These are phyloP conservation scores for Panicum hallii DNA, from an alignment of 202 grass and related monocot genomes.

Conservation along the genomic window DNA sequence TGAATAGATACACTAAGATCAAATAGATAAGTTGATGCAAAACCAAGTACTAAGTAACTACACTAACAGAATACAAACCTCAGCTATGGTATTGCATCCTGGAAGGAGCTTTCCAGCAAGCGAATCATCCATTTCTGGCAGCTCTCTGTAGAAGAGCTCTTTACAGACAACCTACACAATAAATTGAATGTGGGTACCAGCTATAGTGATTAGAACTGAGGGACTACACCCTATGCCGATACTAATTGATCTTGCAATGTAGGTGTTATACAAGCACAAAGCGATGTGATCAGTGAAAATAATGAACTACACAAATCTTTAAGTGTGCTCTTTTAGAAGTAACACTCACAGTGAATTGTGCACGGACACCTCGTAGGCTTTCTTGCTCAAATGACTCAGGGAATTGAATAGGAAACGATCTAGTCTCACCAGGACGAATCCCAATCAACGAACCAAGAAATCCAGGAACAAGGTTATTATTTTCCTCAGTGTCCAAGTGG, in stretches of 20 bases:
- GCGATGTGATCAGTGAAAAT: slow-evolving; percentile 8
- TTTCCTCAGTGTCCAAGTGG: slow-evolving; percentile 96
- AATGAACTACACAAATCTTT: neutral
- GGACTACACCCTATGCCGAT: neutral
- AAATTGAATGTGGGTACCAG: slow-evolving; percentile 27
- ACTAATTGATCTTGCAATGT: slow-evolving; percentile 7
- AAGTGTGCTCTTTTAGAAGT: slow-evolving; percentile 40
- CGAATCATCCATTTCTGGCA: slow-evolving; percentile 84
- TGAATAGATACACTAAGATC: slow-evolving; percentile 8
- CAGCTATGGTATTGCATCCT: slow-evolving; percentile 78
- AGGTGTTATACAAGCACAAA: slow-evolving; percentile 38
- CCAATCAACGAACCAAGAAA: slow-evolving; percentile 94
- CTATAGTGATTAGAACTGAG: slow-evolving; percentile 10
- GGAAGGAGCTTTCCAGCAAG: slow-evolving; percentile 85
- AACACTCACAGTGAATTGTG: slow-evolving; percentile 88
- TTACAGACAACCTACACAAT: slow-evolving; percentile 90
- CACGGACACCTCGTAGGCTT: slow-evolving; percentile 70
- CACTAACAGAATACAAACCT: slow-evolving; percentile 60
- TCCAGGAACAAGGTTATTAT: slow-evolving; percentile 75
- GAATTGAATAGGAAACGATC: slow-evolving; percentile 91
- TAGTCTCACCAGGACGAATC: slow-evolving; percentile 83
- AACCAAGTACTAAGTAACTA: slow-evolving; percentile 6
- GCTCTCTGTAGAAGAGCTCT: slow-evolving; percentile 90
- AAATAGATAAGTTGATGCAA: neutral
- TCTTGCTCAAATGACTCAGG: slow-evolving; percentile 90